A percentile compares a stretch with the other conserved stretches of the same genome.
These are phyloP conservation scores for Yarrowia osloensis DNA, from an alignment of 805 yeast species.

Conservation along the genomic window DNA sequence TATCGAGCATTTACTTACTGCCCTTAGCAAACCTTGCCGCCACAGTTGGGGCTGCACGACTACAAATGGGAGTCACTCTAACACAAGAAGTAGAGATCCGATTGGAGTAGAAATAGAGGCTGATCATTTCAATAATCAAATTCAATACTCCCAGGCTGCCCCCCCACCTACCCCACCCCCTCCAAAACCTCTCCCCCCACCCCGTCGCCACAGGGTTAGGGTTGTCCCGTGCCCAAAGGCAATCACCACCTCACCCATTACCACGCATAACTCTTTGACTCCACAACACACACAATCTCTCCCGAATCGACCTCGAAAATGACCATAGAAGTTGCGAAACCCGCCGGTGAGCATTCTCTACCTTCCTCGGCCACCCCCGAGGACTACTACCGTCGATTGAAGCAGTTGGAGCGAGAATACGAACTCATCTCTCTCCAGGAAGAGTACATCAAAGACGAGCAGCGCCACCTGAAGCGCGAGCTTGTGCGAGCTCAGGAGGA, in stretches of 20 bases:
- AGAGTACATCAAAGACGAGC: constrained; percentile 96
- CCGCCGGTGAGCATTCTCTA: not conserved
- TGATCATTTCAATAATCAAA: too few species aligned
- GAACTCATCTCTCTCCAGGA: constrained; percentile 86
- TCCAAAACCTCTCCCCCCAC: not conserved
- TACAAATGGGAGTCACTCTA: too few species aligned
- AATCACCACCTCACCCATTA: constrained; percentile 7
- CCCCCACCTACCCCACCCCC: too few species aligned
- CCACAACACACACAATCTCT: not conserved
- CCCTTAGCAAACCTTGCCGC: too few species aligned
- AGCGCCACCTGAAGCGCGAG: constrained; percentile 92
- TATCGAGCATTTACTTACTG: too few species aligned
- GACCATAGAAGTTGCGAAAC: constrained; percentile 25
- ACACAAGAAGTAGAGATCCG: too few species aligned
- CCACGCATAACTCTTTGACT: not conserved
- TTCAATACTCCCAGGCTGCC: too few species aligned
- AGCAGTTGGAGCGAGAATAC: constrained; percentile 86
- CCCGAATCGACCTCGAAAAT: not conserved
- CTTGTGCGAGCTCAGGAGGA: constrained; percentile 96
- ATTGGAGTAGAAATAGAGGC: too few species aligned
- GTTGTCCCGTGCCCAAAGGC: not conserved
- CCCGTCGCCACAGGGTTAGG: not conserved
- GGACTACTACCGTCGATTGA: constrained; percentile 81
- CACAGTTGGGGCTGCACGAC: too few species aligned
- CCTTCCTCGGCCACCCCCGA: constrained; percentile 10